Base-by-base conservation (phyloP, 306 rosid species). In the Glycine soja region DNA sequence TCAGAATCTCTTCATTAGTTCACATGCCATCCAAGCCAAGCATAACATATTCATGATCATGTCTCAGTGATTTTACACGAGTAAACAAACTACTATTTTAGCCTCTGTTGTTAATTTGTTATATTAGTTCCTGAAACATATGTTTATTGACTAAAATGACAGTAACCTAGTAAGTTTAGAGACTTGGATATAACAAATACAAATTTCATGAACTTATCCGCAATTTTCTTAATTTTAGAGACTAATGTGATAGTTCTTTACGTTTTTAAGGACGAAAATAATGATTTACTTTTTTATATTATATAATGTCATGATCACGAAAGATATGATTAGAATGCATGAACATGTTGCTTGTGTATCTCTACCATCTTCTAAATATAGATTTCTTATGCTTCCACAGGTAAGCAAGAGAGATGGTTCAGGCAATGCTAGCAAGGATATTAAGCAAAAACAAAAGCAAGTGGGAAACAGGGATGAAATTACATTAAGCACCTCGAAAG, bases 391-490 rank as follows among this genome's bases (percentile, higher is more conserved):
- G 79, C 14, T 86, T 14, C 61, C 15, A 32, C 86, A 94, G 96
- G 82, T 79, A 57, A 75, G 82, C 76, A 88, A 82, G 76, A 85
- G 70, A 78, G 90, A 84, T 62, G 66, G 77, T 78, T 79, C 82
- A 76, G 72, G 53, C 76, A 85, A 79, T 76, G 69, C 80, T 13
- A 66, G 70, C 36, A 85, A 82, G 83, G 85, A 86, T 70, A 63
- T 68, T 66, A 84, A 24, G 86, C 78, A 65, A 85, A 86, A 80
- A 46, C 67, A 78, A 53, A 84, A 88, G 83, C 88, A 77, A 79
- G 51, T 47, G 0, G 84, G 76, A 75, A 67, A 83, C 83, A 79
- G 50, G 46, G 82, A 74, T 53, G 84, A 85, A 72, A 75, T 65
- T 76, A 79, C 86, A 70, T 65, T 69, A 45, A 74, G 84, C 69